phyloP scores from a whole-genome alignment of 192 early-diverging fungal genomes.

The Linnemannia exigua region DNA sequence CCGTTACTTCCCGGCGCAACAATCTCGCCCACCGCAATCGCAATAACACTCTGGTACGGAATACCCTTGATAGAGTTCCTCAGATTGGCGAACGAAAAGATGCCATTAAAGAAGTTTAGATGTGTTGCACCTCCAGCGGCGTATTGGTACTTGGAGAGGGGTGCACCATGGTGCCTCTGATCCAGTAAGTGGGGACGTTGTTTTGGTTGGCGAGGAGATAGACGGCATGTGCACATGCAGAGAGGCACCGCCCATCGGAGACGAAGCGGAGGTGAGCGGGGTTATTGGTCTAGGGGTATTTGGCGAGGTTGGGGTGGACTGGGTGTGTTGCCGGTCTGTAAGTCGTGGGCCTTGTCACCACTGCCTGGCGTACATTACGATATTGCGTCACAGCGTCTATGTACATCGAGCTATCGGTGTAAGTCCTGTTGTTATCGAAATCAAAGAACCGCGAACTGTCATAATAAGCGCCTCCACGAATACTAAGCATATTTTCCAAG shows the following conservation, averaged over 20 bases:
- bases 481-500: slow-evolving; percentile 6
- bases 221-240: slow-evolving; percentile 7
- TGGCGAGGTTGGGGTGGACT: neutral
- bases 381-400: neutral
- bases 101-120: neutral
- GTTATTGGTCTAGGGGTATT: slow-evolving; percentile 26
- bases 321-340: neutral
- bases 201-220: slow-evolving; percentile 9
- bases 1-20: slow-evolving; percentile 7
- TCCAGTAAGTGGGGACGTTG: slow-evolving; percentile 16
- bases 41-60: neutral
- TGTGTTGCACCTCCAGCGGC: neutral
- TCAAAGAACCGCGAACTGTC: slow-evolving; percentile 13
- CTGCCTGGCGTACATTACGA: neutral
- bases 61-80: slow-evolving; percentile 9
- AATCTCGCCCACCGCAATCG: neutral
- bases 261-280: slow-evolving; percentile 7
- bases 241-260: slow-evolving; percentile 14
- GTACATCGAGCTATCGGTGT: slow-evolving; percentile 17
- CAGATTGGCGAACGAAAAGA: slow-evolving; percentile 2
- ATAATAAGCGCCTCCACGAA: slow-evolving; percentile 1
- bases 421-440: neutral
- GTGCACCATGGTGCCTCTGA: neutral
- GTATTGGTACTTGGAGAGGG: slow-evolving; percentile 17
- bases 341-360: slow-evolving; percentile 9